phyloP scores from a whole-genome alignment of 495 filamentous ascomycete genomes.

The Aspergillus olivimuriae region DNA sequence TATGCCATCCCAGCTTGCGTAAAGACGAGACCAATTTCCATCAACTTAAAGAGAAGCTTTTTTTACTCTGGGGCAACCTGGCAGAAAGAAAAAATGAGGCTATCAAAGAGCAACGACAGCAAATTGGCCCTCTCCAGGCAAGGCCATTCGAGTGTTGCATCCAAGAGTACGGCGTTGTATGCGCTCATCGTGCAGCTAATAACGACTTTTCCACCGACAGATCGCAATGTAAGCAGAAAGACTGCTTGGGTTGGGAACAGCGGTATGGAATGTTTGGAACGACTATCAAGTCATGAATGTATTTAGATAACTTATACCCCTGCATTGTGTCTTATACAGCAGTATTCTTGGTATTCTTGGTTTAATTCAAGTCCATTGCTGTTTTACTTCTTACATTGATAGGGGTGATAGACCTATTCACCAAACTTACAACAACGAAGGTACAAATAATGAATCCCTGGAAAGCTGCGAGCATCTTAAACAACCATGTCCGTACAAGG shows the following conservation, averaged over 20 bases:
- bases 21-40: constrained; percentile 36
- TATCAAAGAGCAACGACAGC: constrained; percentile 1
- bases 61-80: constrained; percentile 79
- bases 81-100: constrained; percentile 54
- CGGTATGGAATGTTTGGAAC: constrained; percentile 45
- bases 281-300: constrained; percentile 26
- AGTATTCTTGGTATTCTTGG: neutral
- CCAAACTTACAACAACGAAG: too few relatives aligned
- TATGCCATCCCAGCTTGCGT: too few relatives aligned
- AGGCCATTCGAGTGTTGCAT: constrained; percentile 38
- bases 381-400: too few relatives aligned
- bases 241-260: constrained; percentile 45
- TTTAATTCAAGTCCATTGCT: too few relatives aligned
- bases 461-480: too few relatives aligned
- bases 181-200: constrained; percentile 21
- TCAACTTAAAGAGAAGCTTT: constrained; percentile 63
- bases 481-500: too few relatives aligned
- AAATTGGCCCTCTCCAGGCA: constrained; percentile 15
- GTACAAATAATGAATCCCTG: too few relatives aligned
- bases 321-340: neutral
- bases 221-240: constrained; percentile 18
- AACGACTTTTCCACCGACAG: constrained; percentile 14
- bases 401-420: too few relatives aligned
- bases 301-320: neutral
- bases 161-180: constrained; percentile 48